Evolutionary conservation across 2,329 filamentous ascomycete species (phyloP).

Genomic region (Colletotrichum cuscutae): DNA sequence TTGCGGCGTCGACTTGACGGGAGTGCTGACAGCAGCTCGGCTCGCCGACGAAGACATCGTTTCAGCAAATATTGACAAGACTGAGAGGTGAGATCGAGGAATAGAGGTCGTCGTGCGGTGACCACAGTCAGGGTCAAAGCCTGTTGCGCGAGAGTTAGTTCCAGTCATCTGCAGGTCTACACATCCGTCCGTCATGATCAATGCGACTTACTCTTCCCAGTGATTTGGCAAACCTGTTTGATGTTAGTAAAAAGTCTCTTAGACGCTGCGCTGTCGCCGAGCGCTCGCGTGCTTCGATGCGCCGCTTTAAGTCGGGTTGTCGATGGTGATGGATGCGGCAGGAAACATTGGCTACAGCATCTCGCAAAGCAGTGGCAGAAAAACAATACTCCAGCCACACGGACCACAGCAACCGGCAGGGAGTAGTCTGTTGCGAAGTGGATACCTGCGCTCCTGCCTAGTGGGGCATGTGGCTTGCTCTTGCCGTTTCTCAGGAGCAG

Average conservation of each 20-base stretch:
- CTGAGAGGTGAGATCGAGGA: neutral
- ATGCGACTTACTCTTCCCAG: conserved; percentile 6
- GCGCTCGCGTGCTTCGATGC: conserved; percentile 32
- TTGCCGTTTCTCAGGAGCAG: neutral
- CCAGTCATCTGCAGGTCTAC: neutral
- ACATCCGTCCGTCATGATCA: neutral
- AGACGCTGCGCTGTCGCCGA: conserved; percentile 33
- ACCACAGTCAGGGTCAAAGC: conserved; percentile 28
- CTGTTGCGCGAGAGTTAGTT: conserved; percentile 22
- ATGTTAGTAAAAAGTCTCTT: conserved; percentile 39
- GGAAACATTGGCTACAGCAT: neutral
- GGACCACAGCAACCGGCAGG: conserved; percentile 30
- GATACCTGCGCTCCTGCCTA: conserved; percentile 3
- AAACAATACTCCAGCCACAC: conserved; percentile 35
- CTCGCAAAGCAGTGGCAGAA: conserved; percentile 28
- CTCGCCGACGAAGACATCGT: conserved; percentile 45
- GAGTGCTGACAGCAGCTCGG: conserved; percentile 40
- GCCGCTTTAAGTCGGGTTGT: conserved; percentile 30
- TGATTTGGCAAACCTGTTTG: conserved; percentile 32
- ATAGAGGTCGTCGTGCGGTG: conserved; percentile 8
- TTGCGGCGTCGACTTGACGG: conserved; percentile 54
- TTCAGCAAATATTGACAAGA: neutral
- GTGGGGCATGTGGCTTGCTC: conserved; percentile 18
- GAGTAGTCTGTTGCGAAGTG: conserved; percentile 25
- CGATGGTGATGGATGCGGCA: conserved; percentile 23